These are phyloP conservation scores for Uromyces viciae-fabae DNA, from an alignment of 1,284 basidiomycete species.

Conservation along the genomic window DNA sequence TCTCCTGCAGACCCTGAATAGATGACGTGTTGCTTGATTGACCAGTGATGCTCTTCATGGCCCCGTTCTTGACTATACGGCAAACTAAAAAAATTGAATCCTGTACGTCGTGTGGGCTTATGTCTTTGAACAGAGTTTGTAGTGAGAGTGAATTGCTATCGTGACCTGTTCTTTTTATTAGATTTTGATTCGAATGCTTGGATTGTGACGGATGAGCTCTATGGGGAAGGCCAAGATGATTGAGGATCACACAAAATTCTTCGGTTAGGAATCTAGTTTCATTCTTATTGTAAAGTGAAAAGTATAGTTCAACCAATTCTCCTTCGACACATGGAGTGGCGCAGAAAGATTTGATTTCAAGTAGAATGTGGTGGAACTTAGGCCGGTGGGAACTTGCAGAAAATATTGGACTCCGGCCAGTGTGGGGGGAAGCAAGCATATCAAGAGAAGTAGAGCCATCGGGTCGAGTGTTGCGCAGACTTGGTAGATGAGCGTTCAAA, in stretches of 20 bases:
- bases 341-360: constrained; percentile 86
- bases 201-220: constrained; percentile 62
- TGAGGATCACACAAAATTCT: constrained; percentile 83
- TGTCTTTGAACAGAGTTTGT: constrained; percentile 81
- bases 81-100: constrained; percentile 82
- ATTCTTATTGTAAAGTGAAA: constrained; percentile 83
- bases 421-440: constrained; percentile 2
- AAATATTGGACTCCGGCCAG: neutral
- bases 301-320: constrained; percentile 86
- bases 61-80: constrained; percentile 79
- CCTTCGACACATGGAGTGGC: constrained; percentile 82
- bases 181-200: neutral
- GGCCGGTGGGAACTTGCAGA: constrained; percentile 51
- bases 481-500: constrained; percentile 47
- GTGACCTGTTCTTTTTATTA: too few relatives aligned
- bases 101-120: constrained; percentile 77
- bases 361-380: constrained; percentile 79
- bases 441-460: constrained; percentile 9
- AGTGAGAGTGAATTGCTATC: constrained; percentile 59
- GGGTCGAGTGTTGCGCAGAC: constrained; percentile 28
- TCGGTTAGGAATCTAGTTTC: constrained; percentile 83
- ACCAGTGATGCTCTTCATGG: constrained; percentile 25
- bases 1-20: neutral
- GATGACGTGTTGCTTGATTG: constrained; percentile 7
- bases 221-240: constrained; percentile 81